These are phyloP conservation scores for Hansenula lynferdii DNA, from an alignment of 1,139 yeast species.

Conservation along the genomic window DNA sequence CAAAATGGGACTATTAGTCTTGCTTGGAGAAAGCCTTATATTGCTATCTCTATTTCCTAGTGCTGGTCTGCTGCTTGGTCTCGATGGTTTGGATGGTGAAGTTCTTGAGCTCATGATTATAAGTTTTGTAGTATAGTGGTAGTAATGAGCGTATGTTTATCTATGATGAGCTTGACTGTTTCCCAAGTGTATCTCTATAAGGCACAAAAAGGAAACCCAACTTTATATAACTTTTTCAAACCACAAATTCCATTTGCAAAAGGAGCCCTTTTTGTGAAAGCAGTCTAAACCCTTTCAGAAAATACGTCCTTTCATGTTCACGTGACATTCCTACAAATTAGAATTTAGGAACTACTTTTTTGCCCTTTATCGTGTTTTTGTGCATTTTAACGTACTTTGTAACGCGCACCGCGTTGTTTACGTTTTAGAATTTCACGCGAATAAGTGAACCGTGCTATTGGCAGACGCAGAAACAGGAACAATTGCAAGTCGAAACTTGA, in stretches of 20 bases:
- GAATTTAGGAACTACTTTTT: neutral
- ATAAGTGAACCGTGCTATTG: too few relatives aligned
- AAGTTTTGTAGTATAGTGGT: too few relatives aligned
- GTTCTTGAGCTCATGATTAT: slow-evolving; percentile 11
- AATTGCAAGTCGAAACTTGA: neutral
- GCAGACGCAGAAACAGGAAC: too few relatives aligned
- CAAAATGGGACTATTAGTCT: too few relatives aligned
- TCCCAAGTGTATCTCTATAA: too few relatives aligned
- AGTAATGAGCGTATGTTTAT: too few relatives aligned
- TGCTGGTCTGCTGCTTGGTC: slow-evolving; percentile 16
- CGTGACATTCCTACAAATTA: neutral
- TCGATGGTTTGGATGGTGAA: slow-evolving; percentile 15
- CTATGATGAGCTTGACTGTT: too few relatives aligned
- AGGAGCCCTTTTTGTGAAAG: neutral
- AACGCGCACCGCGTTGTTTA: neutral
- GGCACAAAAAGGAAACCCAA: too few relatives aligned
- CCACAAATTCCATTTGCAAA: too few relatives aligned
- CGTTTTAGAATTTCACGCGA: neutral
- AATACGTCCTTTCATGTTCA: neutral
- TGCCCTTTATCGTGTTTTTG: neutral
- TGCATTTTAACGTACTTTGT: neutral
- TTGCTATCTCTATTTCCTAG: slow-evolving; percentile 20
- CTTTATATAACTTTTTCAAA: too few relatives aligned
- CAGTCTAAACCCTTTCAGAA: neutral
- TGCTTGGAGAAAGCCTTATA: slow-evolving; percentile 10